Percentiles rank a stretch among this genome's conserved stretches.
These are phyloP conservation scores for Noccaea bulbosa DNA, from an alignment of 345 rosid genomes.

Conservation along the genomic window DNA sequence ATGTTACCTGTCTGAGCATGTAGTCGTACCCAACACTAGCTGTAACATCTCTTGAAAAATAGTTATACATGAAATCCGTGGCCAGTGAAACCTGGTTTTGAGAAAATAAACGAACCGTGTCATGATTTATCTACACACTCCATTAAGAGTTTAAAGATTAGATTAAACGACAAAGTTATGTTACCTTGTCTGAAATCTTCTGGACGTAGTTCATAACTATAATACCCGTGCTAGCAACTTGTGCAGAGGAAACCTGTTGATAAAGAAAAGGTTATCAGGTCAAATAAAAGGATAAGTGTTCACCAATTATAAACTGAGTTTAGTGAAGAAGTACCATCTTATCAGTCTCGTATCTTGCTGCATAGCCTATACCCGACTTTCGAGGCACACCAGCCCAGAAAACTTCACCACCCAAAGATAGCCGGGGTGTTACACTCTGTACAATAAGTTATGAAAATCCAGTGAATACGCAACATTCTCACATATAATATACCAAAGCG, in stretches of 20 bases:
- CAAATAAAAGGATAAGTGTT: not conserved
- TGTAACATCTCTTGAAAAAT: constrained; percentile 81
- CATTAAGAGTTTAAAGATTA: not conserved
- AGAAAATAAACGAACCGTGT: constrained; percentile 7
- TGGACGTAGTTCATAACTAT: constrained; percentile 89
- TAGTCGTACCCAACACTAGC: constrained; percentile 96
- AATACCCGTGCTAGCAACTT: constrained; percentile 95
- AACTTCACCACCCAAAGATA: constrained; percentile 91
- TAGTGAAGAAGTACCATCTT: constrained; percentile 67
- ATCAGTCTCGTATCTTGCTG: constrained; percentile 87
- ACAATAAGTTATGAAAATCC: constrained; percentile 18
- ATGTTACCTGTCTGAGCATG: constrained; percentile 86
- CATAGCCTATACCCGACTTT: constrained; percentile 95
- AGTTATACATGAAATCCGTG: constrained; percentile 87
- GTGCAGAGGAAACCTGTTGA: constrained; percentile 80
- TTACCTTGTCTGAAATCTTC: constrained; percentile 96
- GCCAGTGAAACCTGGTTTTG: constrained; percentile 81
- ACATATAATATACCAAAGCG: not conserved
- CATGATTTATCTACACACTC: constrained; percentile 2
- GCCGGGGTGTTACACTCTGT: constrained; percentile 75
- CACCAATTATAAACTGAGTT: not conserved
- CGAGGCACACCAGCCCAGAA: constrained; percentile 98
- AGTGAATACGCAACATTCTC: constrained; percentile 1
- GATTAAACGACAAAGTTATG: not conserved
- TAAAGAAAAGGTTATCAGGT: not conserved